Conservation (phyloP, 805 yeast genomes). For the Sugiyamaella marilandica region DNA sequence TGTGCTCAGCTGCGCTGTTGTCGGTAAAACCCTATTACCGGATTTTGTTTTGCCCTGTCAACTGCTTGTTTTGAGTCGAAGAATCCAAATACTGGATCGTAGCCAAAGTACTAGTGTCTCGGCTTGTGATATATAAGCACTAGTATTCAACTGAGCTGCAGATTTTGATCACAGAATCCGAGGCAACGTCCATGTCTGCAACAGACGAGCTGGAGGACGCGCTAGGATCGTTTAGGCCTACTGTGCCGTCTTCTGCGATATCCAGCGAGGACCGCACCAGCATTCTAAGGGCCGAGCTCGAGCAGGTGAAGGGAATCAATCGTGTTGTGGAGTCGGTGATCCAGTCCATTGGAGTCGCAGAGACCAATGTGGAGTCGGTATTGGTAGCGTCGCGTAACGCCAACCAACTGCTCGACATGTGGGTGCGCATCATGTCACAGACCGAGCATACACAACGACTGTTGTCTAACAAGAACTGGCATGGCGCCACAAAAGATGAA, state of each 20-base stretch:
- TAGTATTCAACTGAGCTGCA: no score
- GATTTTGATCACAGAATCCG: no score
- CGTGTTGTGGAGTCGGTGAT: slow-evolving; percentile 19
- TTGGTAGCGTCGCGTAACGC: slow-evolving; percentile 24
- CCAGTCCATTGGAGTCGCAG: slow-evolving; percentile 15
- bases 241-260: neutral
- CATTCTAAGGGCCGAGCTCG: slow-evolving; percentile 19
- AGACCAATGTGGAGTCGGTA: slow-evolving; percentile 17
- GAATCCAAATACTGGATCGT: no score
- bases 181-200: neutral
- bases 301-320: slow-evolving; percentile 20
- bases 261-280: slow-evolving; percentile 10
- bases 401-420: slow-evolving; percentile 27
- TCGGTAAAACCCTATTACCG: no score
- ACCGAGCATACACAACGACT: slow-evolving; percentile 30
- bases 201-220: slow-evolving; percentile 1
- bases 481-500: slow-evolving; percentile 28
- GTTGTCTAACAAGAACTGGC: slow-evolving; percentile 27
- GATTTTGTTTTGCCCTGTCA: no score
- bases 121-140: no score
- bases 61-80: no score
- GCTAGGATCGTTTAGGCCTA: slow-evolving; percentile 4
- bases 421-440: slow-evolving; percentile 31
- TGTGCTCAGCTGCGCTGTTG: no score
- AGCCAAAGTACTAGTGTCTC: no score